A percentile compares a stretch with the other conserved stretches of the same genome.
Conservation (phyloP, 768 basidiomycete genomes). For the Suillus alpinus region DNA sequence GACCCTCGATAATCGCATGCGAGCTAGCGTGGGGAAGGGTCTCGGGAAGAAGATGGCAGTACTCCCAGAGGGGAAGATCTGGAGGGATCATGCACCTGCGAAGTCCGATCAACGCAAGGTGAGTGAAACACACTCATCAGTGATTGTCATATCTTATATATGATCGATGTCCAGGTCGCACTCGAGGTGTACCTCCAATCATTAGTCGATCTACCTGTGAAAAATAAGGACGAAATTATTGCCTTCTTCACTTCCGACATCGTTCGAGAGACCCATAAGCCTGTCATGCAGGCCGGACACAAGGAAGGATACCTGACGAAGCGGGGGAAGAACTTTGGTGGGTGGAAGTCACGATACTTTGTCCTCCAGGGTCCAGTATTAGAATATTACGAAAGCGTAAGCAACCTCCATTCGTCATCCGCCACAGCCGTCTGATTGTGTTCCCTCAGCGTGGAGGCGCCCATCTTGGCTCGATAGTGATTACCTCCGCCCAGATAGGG, state of each 20-base stretch:
- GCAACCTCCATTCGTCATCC: constrained; percentile 32
- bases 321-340: constrained; percentile 95
- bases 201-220: constrained; percentile 76
- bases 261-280: constrained; percentile 69
- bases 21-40: constrained; percentile 53
- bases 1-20: constrained; percentile 78
- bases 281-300: constrained; percentile 77
- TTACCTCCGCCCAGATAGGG: constrained; percentile 95
- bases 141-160: constrained; percentile 13
- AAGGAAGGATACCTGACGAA: constrained; percentile 97
- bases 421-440: constrained; percentile 12
- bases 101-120: constrained; percentile 97
- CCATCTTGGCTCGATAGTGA: constrained; percentile 85
- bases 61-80: constrained; percentile 89
- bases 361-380: constrained; percentile 87
- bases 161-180: constrained; percentile 44
- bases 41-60: constrained; percentile 74
- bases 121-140: constrained; percentile 24
- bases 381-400: constrained; percentile 93
- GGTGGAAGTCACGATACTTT: constrained; percentile 96
- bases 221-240: constrained; percentile 86
- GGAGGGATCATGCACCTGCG: constrained; percentile 96
- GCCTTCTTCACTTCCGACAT: constrained; percentile 91
- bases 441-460: constrained; percentile 75
- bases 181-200: constrained; percentile 87